Evolutionary conservation across 768 basidiomycete genomes (phyloP).

Genomic region (Nevesoporus exiguus): DNA sequence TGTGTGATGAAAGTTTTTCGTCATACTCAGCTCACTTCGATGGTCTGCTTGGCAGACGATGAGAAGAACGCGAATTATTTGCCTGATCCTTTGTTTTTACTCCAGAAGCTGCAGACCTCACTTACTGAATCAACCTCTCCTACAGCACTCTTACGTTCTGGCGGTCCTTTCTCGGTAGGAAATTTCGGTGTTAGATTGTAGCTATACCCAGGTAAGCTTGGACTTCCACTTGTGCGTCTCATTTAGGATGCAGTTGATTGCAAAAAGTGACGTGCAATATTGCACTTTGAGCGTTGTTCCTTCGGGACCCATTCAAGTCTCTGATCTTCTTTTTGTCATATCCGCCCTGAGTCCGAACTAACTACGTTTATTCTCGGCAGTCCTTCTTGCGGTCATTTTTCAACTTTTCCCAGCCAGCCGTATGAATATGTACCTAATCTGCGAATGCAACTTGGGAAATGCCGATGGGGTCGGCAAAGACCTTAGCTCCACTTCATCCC

Average conservation of each 20-base stretch:
- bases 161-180: background rate
- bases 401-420: background rate
- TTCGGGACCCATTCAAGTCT: conserved; percentile 83
- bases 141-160: background rate
- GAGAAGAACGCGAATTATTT: conserved; percentile 49
- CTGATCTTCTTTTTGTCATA: conserved; percentile 40
- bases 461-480: background rate
- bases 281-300: conserved; percentile 59
- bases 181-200: background rate
- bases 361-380: conserved; percentile 9
- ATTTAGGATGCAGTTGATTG: conserved; percentile 46
- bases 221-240: background rate
- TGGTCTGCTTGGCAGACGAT: conserved; percentile 40
- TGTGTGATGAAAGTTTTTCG: conserved; percentile 33
- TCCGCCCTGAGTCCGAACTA: conserved; percentile 11
- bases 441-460: conserved; percentile 3
- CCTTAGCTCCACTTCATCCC: background rate
- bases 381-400: background rate
- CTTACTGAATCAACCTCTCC: conserved; percentile 2
- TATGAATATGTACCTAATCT: conserved; percentile 18
- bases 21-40: conserved; percentile 70
- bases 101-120: background rate
- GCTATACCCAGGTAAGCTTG: conserved; percentile 13
- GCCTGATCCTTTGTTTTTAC: conserved; percentile 32
- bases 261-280: conserved; percentile 52